Evolutionary conservation across 768 basidiomycete species (phyloP).

Genomic region (Mycena floridula): DNA sequence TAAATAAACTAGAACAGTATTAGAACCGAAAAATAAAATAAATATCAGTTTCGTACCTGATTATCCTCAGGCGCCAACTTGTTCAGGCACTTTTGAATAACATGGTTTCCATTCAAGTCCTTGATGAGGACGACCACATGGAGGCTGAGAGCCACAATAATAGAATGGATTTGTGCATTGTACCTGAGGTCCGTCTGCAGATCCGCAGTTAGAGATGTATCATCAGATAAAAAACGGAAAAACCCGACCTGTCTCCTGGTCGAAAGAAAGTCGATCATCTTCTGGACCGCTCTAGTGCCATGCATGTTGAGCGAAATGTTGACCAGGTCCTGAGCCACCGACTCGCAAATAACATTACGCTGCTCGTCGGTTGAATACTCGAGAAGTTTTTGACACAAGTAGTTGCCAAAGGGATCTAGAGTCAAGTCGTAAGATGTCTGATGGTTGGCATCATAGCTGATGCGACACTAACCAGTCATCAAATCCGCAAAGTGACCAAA

Average conservation of each 20-base stretch:
- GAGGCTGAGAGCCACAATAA: conserved; percentile 93
- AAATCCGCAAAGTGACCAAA: conserved; percentile 96
- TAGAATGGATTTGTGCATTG: conserved; percentile 90
- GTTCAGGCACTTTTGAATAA: conserved; percentile 99
- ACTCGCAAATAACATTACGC: conserved; percentile 93
- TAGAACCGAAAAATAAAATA: not conserved
- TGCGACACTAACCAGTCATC: conserved; percentile 81
- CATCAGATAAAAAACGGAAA: too few species aligned
- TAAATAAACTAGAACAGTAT: conserved; percentile 78
- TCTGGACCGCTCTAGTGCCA: conserved; percentile 97
- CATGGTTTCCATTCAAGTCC: conserved; percentile 95
- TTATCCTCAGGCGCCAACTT: conserved; percentile 98
- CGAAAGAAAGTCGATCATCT: conserved; percentile 99
- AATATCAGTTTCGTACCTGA: conserved; percentile 47
- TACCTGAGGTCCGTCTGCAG: conserved; percentile 78
- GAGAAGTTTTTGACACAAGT: conserved; percentile 95
- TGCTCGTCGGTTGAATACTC: conserved; percentile 98
- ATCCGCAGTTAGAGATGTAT: too few species aligned
- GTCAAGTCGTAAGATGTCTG: conserved; percentile 4
- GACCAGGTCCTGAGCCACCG: conserved; percentile 94
- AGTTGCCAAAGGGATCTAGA: conserved; percentile 96
- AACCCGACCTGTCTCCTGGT: conserved; percentile 81
- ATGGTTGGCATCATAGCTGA: not conserved
- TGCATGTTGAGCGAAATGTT: conserved; percentile 99
- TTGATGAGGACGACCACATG: conserved; percentile 99